These are phyloP conservation scores for Trichoderma pleuroti DNA, from an alignment of 2,329 filamentous ascomycete genomes.

Conservation along the genomic window DNA sequence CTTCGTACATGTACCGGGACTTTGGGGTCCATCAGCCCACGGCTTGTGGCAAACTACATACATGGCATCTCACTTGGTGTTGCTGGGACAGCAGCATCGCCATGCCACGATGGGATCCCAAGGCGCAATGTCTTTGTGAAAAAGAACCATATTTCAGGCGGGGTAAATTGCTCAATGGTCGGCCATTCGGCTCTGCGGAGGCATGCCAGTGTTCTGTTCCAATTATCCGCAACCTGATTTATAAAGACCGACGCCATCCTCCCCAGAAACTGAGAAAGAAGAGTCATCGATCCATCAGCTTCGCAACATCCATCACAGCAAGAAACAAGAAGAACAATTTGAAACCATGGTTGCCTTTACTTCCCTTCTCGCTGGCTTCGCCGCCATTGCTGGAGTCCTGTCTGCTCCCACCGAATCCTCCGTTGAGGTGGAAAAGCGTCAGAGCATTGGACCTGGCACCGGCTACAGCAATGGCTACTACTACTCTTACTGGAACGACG, in stretches of 20 bases:
- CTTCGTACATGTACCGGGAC: neutral
- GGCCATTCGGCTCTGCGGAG: neutral
- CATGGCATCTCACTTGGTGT: neutral
- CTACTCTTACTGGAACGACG: constrained; percentile 14
- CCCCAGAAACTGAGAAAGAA: neutral
- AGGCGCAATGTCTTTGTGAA: neutral
- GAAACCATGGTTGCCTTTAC: constrained; percentile 11
- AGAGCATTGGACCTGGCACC: neutral
- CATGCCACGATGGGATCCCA: neutral
- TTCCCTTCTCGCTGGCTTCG: constrained; percentile 3
- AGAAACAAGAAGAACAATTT: neutral
- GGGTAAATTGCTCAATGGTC: neutral
- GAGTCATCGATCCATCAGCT: neutral
- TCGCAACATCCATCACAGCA: neutral
- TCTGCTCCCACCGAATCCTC: constrained; percentile 2
- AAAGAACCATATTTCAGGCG: neutral
- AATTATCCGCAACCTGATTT: constrained; percentile 4
- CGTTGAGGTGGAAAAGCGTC: constrained; percentile 4
- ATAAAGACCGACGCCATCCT: neutral
- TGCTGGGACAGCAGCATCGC: neutral
- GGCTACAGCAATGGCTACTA: constrained; percentile 9
- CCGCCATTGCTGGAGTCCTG: neutral
- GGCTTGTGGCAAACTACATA: neutral
- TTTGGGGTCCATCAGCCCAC: neutral
- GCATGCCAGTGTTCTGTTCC: neutral